These are phyloP conservation scores for Pyrus hybrid DNA, from an alignment of 331 rosid species.

Conservation along the genomic window DNA sequence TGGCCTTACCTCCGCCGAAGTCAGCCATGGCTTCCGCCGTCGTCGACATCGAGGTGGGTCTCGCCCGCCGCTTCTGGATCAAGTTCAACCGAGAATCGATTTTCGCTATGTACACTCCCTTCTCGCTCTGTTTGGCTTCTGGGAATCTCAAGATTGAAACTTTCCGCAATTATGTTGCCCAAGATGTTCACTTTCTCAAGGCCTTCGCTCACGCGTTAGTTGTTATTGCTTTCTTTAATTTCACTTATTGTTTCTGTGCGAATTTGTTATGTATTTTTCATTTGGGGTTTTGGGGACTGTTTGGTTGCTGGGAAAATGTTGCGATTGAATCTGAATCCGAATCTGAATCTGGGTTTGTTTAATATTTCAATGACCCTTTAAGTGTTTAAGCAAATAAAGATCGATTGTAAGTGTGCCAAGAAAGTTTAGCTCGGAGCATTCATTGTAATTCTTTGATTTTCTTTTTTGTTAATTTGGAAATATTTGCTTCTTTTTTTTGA, in stretches of 20 bases:
- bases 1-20: slow-evolving; percentile 49
- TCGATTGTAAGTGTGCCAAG: neutral
- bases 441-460: neutral
- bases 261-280: neutral
- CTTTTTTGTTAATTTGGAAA: neutral
- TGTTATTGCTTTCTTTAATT: neutral
- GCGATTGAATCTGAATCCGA: neutral
- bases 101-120: slow-evolving; percentile 70
- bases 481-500: neutral
- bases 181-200: slow-evolving; percentile 79
- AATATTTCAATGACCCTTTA: neutral
- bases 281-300: neutral
- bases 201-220: slow-evolving; percentile 71
- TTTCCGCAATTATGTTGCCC: slow-evolving; percentile 72
- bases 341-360: neutral
- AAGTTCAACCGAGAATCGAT: slow-evolving; percentile 55
- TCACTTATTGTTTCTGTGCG: neutral
- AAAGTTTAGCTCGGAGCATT: neutral
- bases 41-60: slow-evolving; percentile 54
- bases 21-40: slow-evolving; percentile 34
- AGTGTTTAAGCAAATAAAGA: neutral
- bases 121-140: slow-evolving; percentile 56
- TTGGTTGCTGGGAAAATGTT: neutral
- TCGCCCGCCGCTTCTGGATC: slow-evolving; percentile 69
- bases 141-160: slow-evolving; percentile 65